Base-by-base conservation (phyloP, 495 filamentous ascomycete genomes). In the Podospora anserina region DNA sequence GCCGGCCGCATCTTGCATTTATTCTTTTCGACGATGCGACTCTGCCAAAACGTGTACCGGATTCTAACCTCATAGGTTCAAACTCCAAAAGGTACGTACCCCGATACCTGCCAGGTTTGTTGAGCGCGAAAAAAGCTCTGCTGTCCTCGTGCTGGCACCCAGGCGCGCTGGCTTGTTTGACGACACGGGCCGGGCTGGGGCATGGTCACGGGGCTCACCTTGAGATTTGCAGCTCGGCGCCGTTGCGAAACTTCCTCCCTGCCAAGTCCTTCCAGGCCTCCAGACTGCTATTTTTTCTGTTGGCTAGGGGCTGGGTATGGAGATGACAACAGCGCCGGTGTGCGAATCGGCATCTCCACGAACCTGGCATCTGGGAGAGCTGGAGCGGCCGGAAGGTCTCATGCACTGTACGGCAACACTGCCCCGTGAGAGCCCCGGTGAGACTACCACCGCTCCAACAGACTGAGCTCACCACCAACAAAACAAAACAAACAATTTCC, bases 141-240 rank as follows among this genome's bases (percentile, higher is more conserved):
- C 30, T 76, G 76, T 73, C 74, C 76, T 77, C 76, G 76, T 76
- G 74, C 68, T 59, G 68, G 57, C 34, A 53, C n/a, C 53, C 62
- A 64, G 58, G 20, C 64, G 64, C 59, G 30, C 67, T 60, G 63
- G 60, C 58, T 58, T 58, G 55, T 26, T 58, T 58, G 55, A 53
- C 39, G 62, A 19, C 32, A 26, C 55, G 9, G 54, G 13, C 67
- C 30, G 32, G 18, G 13, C 65, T 30, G 49, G 13, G 60, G 28
- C 28, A n/a, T 69, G 72, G 68, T 76, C 72, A 72, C 72, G 72
- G 63, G 71, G 67, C 66, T 66, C 27, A 58, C 30, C 63, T 53
- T 56, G 58, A 70, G 70, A 67, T 70, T 71, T 65, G 63, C 7
- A 27, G 60, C 44, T 32, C 62, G 26, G 13, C 53, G 65, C 65